Evolutionary conservation across 2,329 filamentous ascomycete genomes (phyloP).

Genomic region (Xylariaceae sp.): DNA sequence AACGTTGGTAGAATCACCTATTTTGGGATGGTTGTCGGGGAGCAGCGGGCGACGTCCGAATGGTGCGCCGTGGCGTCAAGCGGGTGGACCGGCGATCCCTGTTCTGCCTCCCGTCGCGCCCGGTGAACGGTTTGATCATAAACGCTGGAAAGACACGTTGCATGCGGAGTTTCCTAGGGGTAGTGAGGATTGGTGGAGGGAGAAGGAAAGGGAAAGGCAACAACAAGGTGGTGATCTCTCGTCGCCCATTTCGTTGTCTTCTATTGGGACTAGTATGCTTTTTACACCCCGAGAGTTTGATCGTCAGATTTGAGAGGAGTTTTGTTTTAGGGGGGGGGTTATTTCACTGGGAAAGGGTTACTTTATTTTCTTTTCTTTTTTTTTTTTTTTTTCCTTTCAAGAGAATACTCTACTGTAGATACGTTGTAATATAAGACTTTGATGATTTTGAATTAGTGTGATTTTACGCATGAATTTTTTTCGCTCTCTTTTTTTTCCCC

Average conservation of each 20-base stretch:
- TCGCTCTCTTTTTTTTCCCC: too few relatives aligned
- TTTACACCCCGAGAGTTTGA: conserved; percentile 12
- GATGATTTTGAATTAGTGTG: too few relatives aligned
- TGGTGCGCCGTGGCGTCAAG: not conserved
- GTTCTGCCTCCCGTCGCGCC: conserved; percentile 16
- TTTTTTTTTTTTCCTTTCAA: too few relatives aligned
- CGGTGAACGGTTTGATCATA: conserved; percentile 15
- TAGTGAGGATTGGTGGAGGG: not conserved
- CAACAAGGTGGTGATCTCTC: not conserved
- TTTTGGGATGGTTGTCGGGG: conserved; percentile 11
- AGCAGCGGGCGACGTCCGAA: not conserved
- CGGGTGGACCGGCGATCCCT: not conserved
- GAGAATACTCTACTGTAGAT: too few relatives aligned
- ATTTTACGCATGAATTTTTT: too few relatives aligned
- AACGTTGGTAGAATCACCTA: not conserved
- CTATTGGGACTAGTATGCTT: conserved; percentile 22
- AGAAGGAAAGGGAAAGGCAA: not conserved
- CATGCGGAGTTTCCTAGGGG: conserved; percentile 1
- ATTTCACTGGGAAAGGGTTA: not conserved
- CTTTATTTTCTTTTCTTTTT: not conserved
- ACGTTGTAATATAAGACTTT: too few relatives aligned
- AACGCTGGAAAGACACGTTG: conserved; percentile 12
- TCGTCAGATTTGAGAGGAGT: not conserved
- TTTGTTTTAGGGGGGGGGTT: not conserved
- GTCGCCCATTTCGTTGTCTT: conserved; percentile 16